A percentile compares a stretch with the other conserved stretches of the same genome.
These are phyloP conservation scores for Fusarium buharicum DNA, from an alignment of 2,329 filamentous ascomycete species.

Conservation along the genomic window DNA sequence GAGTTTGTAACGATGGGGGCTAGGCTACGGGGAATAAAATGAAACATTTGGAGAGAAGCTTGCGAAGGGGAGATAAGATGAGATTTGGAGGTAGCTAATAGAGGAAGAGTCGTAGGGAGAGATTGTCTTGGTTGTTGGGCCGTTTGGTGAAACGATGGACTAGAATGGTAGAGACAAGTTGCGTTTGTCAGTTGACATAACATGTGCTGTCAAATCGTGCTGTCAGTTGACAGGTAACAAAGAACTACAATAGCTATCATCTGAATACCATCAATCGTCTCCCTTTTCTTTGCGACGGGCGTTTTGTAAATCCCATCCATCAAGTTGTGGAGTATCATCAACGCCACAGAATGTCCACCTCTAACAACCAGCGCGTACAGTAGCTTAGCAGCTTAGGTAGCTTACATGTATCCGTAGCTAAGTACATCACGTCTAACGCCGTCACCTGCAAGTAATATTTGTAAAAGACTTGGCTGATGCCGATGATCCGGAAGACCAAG, in stretches of 20 bases:
- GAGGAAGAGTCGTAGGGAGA: neutral
- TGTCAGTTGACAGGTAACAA: neutral
- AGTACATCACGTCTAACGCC: neutral
- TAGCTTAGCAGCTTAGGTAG: too few species aligned
- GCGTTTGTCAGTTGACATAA: neutral
- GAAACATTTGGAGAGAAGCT: conserved; percentile 8
- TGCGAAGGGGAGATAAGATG: neutral
- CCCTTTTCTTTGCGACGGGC: neutral
- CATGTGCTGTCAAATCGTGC: neutral
- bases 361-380: neutral
- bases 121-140: neutral
- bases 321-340: neutral
- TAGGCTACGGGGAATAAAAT: conserved; percentile 21
- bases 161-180: neutral
- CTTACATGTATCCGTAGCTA: neutral
- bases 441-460: neutral
- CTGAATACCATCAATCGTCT: neutral
- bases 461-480: conserved; percentile 4
- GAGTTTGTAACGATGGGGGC: conserved; percentile 4
- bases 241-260: neutral
- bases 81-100: neutral
- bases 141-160: neutral
- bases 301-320: neutral
- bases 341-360: conserved; percentile 17
- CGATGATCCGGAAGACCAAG: conserved; percentile 6